Percentiles rank a stretch among this genome's conserved stretches.
These are phyloP conservation scores for Paramecium sexaurelia DNA, from an alignment of 73 alveolate species.

Conservation along the genomic window DNA sequence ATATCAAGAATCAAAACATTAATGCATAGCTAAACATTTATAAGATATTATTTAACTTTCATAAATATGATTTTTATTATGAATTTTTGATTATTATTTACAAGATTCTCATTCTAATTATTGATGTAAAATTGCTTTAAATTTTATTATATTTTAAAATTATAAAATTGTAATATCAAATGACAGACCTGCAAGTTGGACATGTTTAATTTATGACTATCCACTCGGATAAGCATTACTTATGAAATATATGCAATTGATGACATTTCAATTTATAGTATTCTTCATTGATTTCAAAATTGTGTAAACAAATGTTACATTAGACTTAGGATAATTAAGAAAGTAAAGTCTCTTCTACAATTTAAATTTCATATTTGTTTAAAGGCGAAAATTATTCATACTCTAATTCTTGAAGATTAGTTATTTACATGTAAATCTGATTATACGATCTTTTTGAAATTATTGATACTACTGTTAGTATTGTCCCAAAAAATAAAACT, in stretches of 20 bases:
- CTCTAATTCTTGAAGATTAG: background rate
- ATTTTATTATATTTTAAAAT: background rate
- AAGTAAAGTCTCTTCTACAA: background rate
- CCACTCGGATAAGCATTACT: conserved; percentile 55
- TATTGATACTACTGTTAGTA: background rate
- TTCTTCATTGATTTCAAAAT: conserved; percentile 41
- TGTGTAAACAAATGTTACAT: conserved; percentile 46
- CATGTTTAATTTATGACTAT: conserved; percentile 42
- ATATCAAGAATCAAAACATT: conserved; percentile 11
- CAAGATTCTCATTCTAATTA: background rate
- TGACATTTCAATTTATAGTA: conserved; percentile 3
- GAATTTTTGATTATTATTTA: background rate
- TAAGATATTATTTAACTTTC: background rate
- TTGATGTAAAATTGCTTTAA: background rate
- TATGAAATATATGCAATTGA: conserved; percentile 44
- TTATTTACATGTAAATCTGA: background rate
- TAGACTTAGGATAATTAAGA: background rate
- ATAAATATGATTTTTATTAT: background rate
- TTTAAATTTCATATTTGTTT: background rate
- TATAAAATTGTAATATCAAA: background rate
- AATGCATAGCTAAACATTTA: background rate
- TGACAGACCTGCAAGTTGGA: conserved; percentile 41
- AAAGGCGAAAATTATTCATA: conserved; percentile 17
- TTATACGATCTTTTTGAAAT: background rate
- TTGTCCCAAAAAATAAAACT: background rate